Evolutionary conservation across 106 monocot species (phyloP), one percentile per base, ranked within the genome.

Genomic region (Hemerocallis citrina): DNA sequence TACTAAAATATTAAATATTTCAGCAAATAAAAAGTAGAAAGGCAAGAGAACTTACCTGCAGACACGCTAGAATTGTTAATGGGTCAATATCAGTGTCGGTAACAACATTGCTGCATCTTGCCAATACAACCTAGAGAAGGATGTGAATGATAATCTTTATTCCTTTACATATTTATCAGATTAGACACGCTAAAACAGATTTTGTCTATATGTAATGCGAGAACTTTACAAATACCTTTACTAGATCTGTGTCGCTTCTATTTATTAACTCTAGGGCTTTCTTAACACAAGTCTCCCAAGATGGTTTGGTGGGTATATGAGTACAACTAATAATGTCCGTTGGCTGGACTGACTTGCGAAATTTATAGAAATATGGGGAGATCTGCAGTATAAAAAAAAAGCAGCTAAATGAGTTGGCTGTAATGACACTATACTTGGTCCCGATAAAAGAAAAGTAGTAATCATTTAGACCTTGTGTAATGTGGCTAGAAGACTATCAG

Each of bases 231-330:
- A 1, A 35, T 7, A 95, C 94, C 94, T 95, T 95, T 29, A 70
- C 73, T 40, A 90, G 58, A 31, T 81, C 83, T 27, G 76, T 71
- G 42, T 79, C 68, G 59, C 63, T 50, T 69, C 54, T 69, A 52
- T 71, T 81, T 70, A 95, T 95, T 41, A 86, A 73, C 31, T 83
- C 41, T 58, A 95, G 64, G 55, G 89, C 94, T 69, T 82, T 86
- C 40, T 66, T 74, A n/a, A 95, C 86, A 46, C 78, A 70, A 65
- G 52, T 52, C 63, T 81, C 78, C 89, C 94, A 95, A 57, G 72
- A 75, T 50, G 34, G 52, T 70, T 72, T 68, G 41, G 42, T 62
- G 2, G 94, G 94, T 38, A 81, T 65, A 69, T 95, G 86, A 63
- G 67, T 81, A 40, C 76, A 70, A 45, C 67, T 74, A 22, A 81